phyloP scores from a whole-genome alignment of 768 basidiomycete species.

The Russula compacta region DNA sequence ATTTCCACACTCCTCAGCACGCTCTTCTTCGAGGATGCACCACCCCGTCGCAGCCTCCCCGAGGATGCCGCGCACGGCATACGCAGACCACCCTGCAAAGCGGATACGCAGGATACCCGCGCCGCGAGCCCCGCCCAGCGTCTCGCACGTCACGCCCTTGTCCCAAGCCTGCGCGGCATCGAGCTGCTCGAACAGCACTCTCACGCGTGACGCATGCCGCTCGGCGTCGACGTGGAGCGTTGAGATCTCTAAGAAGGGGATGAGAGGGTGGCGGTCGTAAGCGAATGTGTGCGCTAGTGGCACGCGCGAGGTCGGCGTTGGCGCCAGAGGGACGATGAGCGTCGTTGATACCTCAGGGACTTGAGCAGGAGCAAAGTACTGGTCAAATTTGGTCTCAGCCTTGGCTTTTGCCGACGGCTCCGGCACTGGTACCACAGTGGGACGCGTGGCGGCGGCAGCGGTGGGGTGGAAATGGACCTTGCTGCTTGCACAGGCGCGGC shows the following conservation, averaged over 20 bases:
- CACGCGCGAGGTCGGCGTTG: slow-evolving; percentile 57
- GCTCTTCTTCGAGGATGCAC: slow-evolving; percentile 60
- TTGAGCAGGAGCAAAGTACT: slow-evolving; percentile 46
- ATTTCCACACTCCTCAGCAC: slow-evolving; percentile 14
- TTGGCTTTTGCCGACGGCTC: slow-evolving; percentile 9
- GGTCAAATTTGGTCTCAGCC: slow-evolving; percentile 38
- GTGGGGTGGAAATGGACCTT: slow-evolving; percentile 18
- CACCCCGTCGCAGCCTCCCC: slow-evolving; percentile 67
- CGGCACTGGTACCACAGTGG: not conserved
- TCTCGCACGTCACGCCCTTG: slow-evolving; percentile 48
- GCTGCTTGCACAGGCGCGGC: slow-evolving; percentile 18
- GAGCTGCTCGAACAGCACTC: slow-evolving; percentile 59
- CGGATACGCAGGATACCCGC: slow-evolving; percentile 60
- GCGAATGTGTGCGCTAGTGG: slow-evolving; percentile 38
- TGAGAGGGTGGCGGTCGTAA: slow-evolving; percentile 28
- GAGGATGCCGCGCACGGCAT: slow-evolving; percentile 54
- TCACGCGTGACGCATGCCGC: slow-evolving; percentile 54
- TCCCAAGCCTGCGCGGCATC: slow-evolving; percentile 65
- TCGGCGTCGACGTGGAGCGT: slow-evolving; percentile 44
- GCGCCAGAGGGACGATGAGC: slow-evolving; percentile 69
- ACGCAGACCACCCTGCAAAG: slow-evolving; percentile 65
- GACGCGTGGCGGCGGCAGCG: slow-evolving; percentile 22
- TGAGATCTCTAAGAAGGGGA: slow-evolving; percentile 47
- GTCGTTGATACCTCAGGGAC: slow-evolving; percentile 43
- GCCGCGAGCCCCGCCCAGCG: slow-evolving; percentile 52